These are phyloP conservation scores for Periconia digitata DNA, from an alignment of 2,329 filamentous ascomycete species.

Conservation along the genomic window DNA sequence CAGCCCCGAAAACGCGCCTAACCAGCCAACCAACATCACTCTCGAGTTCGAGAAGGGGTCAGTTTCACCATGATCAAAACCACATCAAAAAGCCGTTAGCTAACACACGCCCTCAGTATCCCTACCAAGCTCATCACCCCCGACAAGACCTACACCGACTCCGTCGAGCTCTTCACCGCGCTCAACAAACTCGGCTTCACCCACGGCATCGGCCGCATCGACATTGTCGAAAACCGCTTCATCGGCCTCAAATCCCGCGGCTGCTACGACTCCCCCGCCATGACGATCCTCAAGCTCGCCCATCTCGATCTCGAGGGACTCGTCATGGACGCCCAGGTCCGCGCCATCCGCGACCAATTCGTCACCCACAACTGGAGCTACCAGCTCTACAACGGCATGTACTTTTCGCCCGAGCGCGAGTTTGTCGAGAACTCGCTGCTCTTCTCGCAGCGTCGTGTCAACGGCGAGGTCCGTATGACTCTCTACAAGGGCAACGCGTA, in stretches of 20 bases:
- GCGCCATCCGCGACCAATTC: conserved; percentile 70
- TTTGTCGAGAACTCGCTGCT: conserved; percentile 64
- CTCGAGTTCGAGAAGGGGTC: conserved; percentile 70
- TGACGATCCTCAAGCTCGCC: conserved; percentile 54
- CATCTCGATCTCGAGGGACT: conserved; percentile 67
- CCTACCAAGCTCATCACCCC: conserved; percentile 65
- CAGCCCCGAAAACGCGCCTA: conserved; percentile 69
- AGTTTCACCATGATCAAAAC: background rate
- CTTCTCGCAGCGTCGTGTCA: conserved; percentile 44
- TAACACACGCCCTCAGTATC: conserved; percentile 41
- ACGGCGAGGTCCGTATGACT: conserved; percentile 59
- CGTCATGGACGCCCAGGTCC: conserved; percentile 68
- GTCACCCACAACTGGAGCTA: conserved; percentile 55
- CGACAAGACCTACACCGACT: conserved; percentile 64
- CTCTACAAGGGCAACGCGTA: conserved; percentile 68
- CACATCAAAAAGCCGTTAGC: background rate
- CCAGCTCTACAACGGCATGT: conserved; percentile 62
- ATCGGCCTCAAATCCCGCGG: conserved; percentile 79
- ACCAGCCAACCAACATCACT: conserved; percentile 71
- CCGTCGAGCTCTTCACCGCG: conserved; percentile 71
- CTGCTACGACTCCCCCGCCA: conserved; percentile 66
- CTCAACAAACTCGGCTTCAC: conserved; percentile 71
- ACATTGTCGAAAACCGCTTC: conserved; percentile 82
- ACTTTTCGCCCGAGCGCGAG: conserved; percentile 72
- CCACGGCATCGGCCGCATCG: conserved; percentile 76